Evolutionary conservation across 768 basidiomycete genomes (phyloP), one percentile per base, ranked within the genome.

Genomic region (Kwoniella sp.): DNA sequence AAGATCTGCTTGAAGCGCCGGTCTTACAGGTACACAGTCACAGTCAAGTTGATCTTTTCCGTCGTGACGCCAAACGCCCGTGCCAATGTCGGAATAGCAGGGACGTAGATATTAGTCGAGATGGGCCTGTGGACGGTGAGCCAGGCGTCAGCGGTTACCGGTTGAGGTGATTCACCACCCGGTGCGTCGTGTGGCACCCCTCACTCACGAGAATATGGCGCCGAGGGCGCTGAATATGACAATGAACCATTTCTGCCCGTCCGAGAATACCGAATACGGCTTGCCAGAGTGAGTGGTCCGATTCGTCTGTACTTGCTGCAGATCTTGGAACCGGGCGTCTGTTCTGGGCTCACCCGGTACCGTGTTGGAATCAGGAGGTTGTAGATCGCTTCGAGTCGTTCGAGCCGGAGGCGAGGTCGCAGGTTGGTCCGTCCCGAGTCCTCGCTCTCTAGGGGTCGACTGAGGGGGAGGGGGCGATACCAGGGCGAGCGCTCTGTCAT

Each of bases 21-120:
- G 3, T 23, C 46, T 33, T 36, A 54, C 52, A 89, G 82, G 68
- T 87, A 87, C 60, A 86, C 79, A 0, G 86, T 87, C 9, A 89
- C 84, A 8, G 87, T 87, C 40, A 91, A 66, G 67, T 89, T 89
- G 36, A 89, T 88, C 14, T 83, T 76, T 62, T 89, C 86, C 4
- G 78, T 79, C 0, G 84, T 81, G 47, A 82, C 81, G 61, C 83
- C 67, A 65, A 91, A 87, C 3, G 76, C 84, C 22, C 56, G 57
- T 0, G 83, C 78, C 20, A 90, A 73, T 0, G 80, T 77, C 1
- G 88, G 88, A 34, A 91, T 84, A n/a, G 83, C 86, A 10, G 87
- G 87, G 38, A 87, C 81, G 66, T 88, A 89, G 50, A 88, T 84
- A 51, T 83, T 87, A 3, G 85, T 86, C 84, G 55, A 56, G 17